Evolutionary conservation across 768 basidiomycete species (phyloP).

Genomic region (Naematelia aurantialba): DNA sequence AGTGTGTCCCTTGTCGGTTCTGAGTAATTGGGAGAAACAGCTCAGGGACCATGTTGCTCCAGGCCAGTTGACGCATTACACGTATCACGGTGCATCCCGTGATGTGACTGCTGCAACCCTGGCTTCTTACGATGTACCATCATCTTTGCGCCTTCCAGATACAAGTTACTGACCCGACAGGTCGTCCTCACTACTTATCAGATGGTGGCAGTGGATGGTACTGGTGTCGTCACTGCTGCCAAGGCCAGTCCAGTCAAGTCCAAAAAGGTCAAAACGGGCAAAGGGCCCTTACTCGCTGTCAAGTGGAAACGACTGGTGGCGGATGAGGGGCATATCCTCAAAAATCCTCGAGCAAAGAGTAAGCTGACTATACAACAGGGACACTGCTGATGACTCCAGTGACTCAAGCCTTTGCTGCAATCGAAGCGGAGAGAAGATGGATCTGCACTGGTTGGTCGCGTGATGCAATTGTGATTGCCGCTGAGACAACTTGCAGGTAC

Average conservation of each 20-base stretch:
- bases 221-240: background rate
- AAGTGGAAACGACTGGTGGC: constrained; percentile 84
- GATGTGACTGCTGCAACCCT: constrained; percentile 23
- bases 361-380: constrained; percentile 60
- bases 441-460: constrained; percentile 43
- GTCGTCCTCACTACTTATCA: constrained; percentile 42
- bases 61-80: constrained; percentile 29
- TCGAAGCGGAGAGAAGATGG: constrained; percentile 44
- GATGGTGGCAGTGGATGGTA: constrained; percentile 21
- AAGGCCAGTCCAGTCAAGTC: constrained; percentile 6
- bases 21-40: constrained; percentile 48
- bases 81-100: constrained; percentile 33
- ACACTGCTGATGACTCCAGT: constrained; percentile 11
- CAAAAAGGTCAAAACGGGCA: constrained; percentile 57
- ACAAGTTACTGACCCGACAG: constrained; percentile 9
- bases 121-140: constrained; percentile 34
- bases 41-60: constrained; percentile 32
- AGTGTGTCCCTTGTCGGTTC: constrained; percentile 42
- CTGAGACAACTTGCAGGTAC: constrained; percentile 65
- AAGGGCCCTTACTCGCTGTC: constrained; percentile 60
- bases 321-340: constrained; percentile 84
- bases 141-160: background rate
- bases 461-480: background rate
- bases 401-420: constrained; percentile 26
- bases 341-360: constrained; percentile 82